Evolutionary conservation across 441 rosid species (phyloP).

Genomic region (Erysimum pusillum): DNA sequence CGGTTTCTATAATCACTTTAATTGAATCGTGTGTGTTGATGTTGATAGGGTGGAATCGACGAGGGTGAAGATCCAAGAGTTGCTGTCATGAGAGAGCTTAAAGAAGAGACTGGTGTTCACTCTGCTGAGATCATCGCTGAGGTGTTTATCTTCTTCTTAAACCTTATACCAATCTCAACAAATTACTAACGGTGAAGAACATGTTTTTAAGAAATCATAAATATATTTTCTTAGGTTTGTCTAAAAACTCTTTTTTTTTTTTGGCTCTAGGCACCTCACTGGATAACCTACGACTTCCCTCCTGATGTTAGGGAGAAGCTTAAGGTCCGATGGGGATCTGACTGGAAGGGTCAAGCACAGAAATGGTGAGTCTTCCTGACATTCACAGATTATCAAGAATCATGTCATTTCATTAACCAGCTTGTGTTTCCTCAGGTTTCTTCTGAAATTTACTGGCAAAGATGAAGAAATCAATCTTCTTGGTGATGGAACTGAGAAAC

Average conservation of each 20-base stretch:
- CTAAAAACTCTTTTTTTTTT: background rate
- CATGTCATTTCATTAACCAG: constrained; percentile 6
- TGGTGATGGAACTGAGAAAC: constrained; percentile 87
- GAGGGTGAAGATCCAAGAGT: constrained; percentile 84
- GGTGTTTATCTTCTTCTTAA: constrained; percentile 49
- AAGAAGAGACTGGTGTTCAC: constrained; percentile 88
- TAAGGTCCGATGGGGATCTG: constrained; percentile 78
- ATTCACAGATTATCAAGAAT: background rate
- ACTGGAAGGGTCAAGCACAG: constrained; percentile 98
- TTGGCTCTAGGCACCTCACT: constrained; percentile 67
- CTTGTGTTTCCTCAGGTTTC: constrained; percentile 68
- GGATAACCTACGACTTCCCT: constrained; percentile 93
- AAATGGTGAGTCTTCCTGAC: constrained; percentile 68
- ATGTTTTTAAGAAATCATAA: background rate
- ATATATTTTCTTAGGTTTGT: background rate
- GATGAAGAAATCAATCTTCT: constrained; percentile 86
- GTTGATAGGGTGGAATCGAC: constrained; percentile 83
- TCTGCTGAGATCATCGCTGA: constrained; percentile 84
- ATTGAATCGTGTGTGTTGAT: background rate
- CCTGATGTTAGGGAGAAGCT: constrained; percentile 82
- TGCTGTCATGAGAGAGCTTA: constrained; percentile 88
- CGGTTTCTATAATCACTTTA: background rate
- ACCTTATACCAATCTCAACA: background rate
- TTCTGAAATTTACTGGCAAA: constrained; percentile 77
- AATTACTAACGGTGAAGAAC: background rate